These are phyloP conservation scores for Termitomyces sp. DNA, from an alignment of 768 basidiomycete species.

Conservation along the genomic window DNA sequence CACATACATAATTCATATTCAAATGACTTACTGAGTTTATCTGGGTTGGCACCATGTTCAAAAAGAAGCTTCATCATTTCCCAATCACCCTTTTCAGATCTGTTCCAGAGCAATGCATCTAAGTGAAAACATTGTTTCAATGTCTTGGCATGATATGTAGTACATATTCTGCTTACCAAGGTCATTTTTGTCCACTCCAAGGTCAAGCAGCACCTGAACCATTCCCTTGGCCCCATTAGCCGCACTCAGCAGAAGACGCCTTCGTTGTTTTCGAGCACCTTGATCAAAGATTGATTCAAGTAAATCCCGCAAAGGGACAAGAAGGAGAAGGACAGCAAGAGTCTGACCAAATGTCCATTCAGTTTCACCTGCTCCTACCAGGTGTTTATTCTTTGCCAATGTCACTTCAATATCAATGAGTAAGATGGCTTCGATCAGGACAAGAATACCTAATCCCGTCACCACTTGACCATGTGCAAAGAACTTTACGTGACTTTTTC, in stretches of 20 bases:
- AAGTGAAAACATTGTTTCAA: no score
- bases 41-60: neutral
- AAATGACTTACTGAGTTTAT: neutral
- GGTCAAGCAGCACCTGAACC: neutral
- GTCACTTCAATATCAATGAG: neutral
- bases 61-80: neutral
- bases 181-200: neutral
- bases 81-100: neutral
- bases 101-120: neutral
- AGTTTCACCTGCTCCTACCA: neutral
- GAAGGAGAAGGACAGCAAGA: conserved; percentile 6
- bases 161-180: neutral
- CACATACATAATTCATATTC: neutral
- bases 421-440: neutral
- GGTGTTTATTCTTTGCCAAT: neutral
- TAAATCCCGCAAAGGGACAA: conserved; percentile 5
- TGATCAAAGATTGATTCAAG: neutral
- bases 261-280: neutral
- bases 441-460: neutral
- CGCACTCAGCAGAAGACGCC: neutral
- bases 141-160: no score
- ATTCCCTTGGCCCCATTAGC: neutral
- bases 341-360: conserved; percentile 9
- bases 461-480: neutral
- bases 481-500: neutral